Conservation (phyloP, 2,329 filamentous ascomycete species). For the Fusarium stilboides region DNA sequence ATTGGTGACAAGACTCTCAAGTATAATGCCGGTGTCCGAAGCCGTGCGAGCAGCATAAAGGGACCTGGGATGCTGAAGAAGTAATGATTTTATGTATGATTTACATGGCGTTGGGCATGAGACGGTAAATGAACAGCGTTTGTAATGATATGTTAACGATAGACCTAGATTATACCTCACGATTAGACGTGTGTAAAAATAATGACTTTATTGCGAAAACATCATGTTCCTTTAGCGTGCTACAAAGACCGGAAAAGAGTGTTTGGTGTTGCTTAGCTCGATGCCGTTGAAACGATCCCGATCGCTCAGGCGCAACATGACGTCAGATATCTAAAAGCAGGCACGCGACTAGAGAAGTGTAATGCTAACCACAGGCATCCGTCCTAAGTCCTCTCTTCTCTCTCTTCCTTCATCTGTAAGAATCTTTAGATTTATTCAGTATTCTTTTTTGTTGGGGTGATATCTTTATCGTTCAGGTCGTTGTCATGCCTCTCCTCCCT, state of each 20-base stretch:
- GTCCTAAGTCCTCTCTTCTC: neutral
- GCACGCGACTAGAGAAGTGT: slow-evolving; percentile 27
- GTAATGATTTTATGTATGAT: slow-evolving; percentile 20
- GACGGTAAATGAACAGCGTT: neutral
- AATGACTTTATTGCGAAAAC: neutral
- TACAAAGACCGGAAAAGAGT: too few relatives aligned
- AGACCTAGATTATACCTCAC: neutral
- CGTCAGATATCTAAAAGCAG: slow-evolving; percentile 32
- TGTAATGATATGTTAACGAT: neutral
- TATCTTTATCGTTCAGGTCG: slow-evolving; percentile 5
- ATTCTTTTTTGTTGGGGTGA: slow-evolving; percentile 4
- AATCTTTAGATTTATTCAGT: neutral
- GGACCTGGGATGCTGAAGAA: slow-evolving; percentile 40
- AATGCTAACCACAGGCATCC: neutral
- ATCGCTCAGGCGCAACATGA: slow-evolving; percentile 30
- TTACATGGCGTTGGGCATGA: neutral
- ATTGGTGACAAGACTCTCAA: slow-evolving; percentile 37
- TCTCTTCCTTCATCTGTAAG: neutral
- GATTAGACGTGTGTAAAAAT: slow-evolving; percentile 14
- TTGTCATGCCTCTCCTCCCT: slow-evolving; percentile 43
- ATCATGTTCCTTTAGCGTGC: too few relatives aligned
- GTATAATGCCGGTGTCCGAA: slow-evolving; percentile 43
- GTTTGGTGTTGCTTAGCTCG: neutral
- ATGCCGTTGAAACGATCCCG: slow-evolving; percentile 12
- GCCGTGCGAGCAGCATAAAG: slow-evolving; percentile 31